phyloP scores from a whole-genome alignment of 148 eudicot genomes.

The Dianthus caryophyllus region DNA sequence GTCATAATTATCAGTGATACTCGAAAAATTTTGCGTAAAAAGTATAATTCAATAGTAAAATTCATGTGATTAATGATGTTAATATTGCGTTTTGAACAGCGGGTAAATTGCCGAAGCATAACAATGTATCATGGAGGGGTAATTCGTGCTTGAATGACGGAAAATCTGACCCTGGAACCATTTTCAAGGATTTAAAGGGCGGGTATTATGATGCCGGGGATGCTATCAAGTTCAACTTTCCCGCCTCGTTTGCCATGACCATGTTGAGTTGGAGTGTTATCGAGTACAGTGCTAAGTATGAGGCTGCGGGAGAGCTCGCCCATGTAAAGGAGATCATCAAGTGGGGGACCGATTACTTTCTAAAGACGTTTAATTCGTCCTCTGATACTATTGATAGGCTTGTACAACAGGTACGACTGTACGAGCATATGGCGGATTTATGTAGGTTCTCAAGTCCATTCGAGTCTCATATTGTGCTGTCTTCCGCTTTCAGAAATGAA shows the following conservation, averaged over 20 bases:
- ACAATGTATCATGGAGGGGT: conserved; percentile 96
- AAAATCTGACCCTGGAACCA: conserved; percentile 35
- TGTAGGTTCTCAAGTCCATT: neutral
- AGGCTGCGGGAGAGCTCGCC: conserved; percentile 88
- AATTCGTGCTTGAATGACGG: conserved; percentile 81
- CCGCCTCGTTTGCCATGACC: conserved; percentile 78
- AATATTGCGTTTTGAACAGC: conserved; percentile 37
- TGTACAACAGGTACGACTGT: conserved; percentile 56
- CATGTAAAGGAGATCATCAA: conserved; percentile 83
- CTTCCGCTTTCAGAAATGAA: neutral
- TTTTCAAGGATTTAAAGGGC: conserved; percentile 65
- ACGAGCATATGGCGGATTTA: neutral
- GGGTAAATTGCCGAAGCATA: conserved; percentile 82
- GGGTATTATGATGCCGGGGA: conserved; percentile 98
- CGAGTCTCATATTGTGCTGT: no score
- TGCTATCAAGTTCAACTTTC: conserved; percentile 92
- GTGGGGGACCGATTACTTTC: conserved; percentile 96
- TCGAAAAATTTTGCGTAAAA: no score
- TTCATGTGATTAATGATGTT: conserved; percentile 5
- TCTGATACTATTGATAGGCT: conserved; percentile 65
- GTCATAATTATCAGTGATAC: no score
- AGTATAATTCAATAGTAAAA: neutral
- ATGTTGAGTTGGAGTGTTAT: conserved; percentile 99
- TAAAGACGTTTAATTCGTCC: conserved; percentile 81
- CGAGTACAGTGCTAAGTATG: conserved; percentile 85